Evolutionary conservation across 768 basidiomycete species (phyloP).

Genomic region (Mycena amicta): DNA sequence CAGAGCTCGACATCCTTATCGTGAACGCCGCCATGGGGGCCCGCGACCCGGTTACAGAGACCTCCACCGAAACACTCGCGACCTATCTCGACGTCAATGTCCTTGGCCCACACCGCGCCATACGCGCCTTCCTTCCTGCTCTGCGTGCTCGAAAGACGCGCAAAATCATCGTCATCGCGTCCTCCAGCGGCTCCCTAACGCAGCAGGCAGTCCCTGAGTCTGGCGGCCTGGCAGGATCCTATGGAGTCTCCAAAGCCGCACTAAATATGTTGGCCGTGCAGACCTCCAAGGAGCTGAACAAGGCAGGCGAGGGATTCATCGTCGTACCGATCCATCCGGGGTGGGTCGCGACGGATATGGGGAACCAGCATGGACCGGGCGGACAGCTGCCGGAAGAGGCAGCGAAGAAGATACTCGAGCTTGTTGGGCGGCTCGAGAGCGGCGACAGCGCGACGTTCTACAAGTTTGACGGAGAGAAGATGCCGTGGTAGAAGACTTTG

Average conservation of each 20-base stretch:
- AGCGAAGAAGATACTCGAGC: conserved; percentile 16
- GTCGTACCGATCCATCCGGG: conserved; percentile 24
- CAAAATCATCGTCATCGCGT: conserved; percentile 21
- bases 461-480: conserved; percentile 15
- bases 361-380: conserved; percentile 15
- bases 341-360: conserved; percentile 24
- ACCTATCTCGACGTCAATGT: conserved; percentile 19
- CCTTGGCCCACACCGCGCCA: conserved; percentile 22
- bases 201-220: conserved; percentile 15
- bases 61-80: conserved; percentile 12
- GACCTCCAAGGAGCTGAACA: conserved; percentile 20
- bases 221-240: conserved; percentile 18
- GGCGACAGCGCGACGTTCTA: conserved; percentile 21
- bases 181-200: conserved; percentile 20
- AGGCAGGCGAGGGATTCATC: conserved; percentile 11
- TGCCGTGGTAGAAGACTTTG: conserved; percentile 28
- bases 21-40: conserved; percentile 21
- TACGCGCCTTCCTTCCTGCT: conserved; percentile 24
- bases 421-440: conserved; percentile 9
- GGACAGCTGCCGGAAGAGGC: conserved; percentile 17
- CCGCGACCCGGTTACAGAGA: conserved; percentile 13
- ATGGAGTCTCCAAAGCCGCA: conserved; percentile 23
- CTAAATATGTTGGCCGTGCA: conserved; percentile 23
- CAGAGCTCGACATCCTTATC: conserved; percentile 23
- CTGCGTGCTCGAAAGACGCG: conserved; percentile 20